Evolutionary conservation across 441 rosid species (phyloP), one percentile per base, ranked within the genome.

Genomic region (Manihot esculenta): DNA sequence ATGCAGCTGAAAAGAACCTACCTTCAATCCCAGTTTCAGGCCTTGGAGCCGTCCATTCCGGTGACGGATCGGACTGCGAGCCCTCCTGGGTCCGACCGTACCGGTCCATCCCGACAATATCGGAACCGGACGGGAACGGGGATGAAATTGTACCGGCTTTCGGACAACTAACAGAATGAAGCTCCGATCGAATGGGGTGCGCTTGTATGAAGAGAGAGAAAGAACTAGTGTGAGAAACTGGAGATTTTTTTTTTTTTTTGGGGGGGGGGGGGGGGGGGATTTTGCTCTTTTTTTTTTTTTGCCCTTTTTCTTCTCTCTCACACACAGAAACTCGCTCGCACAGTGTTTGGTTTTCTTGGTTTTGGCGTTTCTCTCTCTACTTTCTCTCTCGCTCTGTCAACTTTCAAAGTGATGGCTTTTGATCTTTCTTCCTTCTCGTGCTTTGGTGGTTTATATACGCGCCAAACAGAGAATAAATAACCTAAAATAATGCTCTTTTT

Each of bases 11-110:
- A 81, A 55, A 53, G 23, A 68, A 56, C 69, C 72, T 41, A 87
- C 97, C 93, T 87, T 88, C 93, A 12, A 86, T 77, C 10, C 90
- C 92, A 13, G 89, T 85, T 77, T 88, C 93, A 21, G 77, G 77
- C 56, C 86, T 92, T 63, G 86, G 79, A 71, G 78, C 76, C 13
- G 80, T 65, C 96, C 94, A 92, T 77, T 89, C 91, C 78, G 81
- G 78, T 42, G 88, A 80, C 79, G 92, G 92, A 86, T 89, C 94
- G 78, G 90, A 87, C 83, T 85, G 89, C 60, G 86, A 63, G 62
- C 85, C 88, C 62, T 86, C 92, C 42, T 80, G 86, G 81, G 70
- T 64, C 81, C 87, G 82, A 72, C 81, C 85, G 86, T 87, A 85
- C 87, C 87, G 87, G 82, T 93, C 97, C 98, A 88, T 89, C 38